Evolutionary conservation across 179 eudicot genomes (phyloP), one percentile per base, ranked within the genome.

Genomic region (Beta macrorhiza): DNA sequence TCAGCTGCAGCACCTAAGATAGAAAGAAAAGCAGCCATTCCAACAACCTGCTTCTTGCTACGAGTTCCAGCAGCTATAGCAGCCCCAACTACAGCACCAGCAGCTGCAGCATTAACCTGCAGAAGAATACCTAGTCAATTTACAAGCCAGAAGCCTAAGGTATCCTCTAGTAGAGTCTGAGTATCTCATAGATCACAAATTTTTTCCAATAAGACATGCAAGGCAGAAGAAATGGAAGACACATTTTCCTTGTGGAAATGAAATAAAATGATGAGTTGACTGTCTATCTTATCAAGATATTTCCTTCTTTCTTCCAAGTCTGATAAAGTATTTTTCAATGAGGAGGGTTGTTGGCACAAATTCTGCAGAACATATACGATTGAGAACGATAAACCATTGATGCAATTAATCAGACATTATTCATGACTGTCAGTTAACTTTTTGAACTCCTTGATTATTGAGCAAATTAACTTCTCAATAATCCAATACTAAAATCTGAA

Each of bases 21-120:
- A 42, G 93, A 89, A 78, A 88, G 70, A 75, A 90, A 81, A 78
- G 92, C 90, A 82, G 97, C 90, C 88, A 89, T 75, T 32, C 87
- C 95, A 65, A 86, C 92, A 72, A 95, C 87, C 82, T 95, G 92
- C 84, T 90, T 95, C 92, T 90, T 87, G 83, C 86, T 92, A 59
- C 91, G 93, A 52, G 93, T 83, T 67, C 95, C 89, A 58, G 87
- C 89, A 80, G 93, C 95, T 74, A 90, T 59, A 77, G 92, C 91
- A 51, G 92, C 95, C 47, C 98, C 98, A 11, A 95, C 97, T 65
- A 92, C 83, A 67, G 88, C 97, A 59, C 98, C 98, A 1, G 93
- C 98, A 52, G 88, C 81, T 69, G 92, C 86, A 42, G 92, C 89
- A 85, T 93, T 95, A 59, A 92, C 81, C 98, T 95, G 84, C 76